Evolutionary conservation across 2,329 filamentous ascomycete genomes (phyloP).

Genomic region (Alternaria arborescens): DNA sequence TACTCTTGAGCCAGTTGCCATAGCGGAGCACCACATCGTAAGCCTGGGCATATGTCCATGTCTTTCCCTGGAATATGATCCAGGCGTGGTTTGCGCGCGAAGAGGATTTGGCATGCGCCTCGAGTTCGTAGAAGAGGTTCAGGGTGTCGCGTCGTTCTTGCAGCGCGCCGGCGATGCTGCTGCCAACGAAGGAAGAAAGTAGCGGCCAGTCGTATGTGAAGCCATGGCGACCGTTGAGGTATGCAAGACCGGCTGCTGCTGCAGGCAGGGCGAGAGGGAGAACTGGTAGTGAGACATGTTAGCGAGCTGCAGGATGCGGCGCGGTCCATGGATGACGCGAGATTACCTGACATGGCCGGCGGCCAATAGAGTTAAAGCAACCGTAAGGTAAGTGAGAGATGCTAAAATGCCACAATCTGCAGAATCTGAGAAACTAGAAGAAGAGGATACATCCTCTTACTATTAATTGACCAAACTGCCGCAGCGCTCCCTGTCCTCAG

Average conservation of each 20-base stretch:
- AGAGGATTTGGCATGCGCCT: constrained; percentile 40
- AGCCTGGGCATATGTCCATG: constrained; percentile 47
- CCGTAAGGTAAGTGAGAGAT: background rate
- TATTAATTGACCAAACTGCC: background rate
- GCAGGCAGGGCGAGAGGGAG: constrained; percentile 43
- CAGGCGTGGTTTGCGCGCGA: constrained; percentile 38
- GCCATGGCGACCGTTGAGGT: constrained; percentile 74
- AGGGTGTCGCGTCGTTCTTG: constrained; percentile 67
- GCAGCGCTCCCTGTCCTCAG: constrained; percentile 1
- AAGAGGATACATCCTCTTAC: background rate
- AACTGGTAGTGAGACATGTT: constrained; percentile 22
- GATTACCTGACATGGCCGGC: constrained; percentile 13
- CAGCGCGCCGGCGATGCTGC: constrained; percentile 55
- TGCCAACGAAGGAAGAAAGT: constrained; percentile 63
- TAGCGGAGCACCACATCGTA: constrained; percentile 47
- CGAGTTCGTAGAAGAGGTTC: constrained; percentile 60
- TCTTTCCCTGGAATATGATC: constrained; percentile 45
- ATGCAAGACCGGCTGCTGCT: constrained; percentile 60
- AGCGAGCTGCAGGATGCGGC: background rate
- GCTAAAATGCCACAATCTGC: background rate
- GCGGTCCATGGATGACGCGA: background rate
- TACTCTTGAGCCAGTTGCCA: constrained; percentile 49
- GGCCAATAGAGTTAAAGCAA: background rate
- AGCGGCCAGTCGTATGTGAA: constrained; percentile 68
- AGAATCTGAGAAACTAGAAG: background rate